Conservation (phyloP, 2,329 filamentous ascomycete species). For the Colletotrichum sp. region DNA sequence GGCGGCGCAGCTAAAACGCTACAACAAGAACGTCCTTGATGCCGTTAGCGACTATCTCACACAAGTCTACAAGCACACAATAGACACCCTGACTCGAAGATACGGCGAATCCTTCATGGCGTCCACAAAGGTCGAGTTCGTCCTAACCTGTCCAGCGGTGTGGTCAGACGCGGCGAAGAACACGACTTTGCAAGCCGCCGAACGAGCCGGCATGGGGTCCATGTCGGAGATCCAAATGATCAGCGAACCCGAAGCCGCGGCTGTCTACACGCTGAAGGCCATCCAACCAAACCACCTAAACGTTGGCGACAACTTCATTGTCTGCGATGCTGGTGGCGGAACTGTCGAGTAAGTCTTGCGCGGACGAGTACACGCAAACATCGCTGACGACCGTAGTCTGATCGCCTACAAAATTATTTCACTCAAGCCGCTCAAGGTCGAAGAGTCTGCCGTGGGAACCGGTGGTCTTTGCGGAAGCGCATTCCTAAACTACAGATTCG, state of each 20-base stretch:
- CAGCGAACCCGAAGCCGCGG: conserved; percentile 80
- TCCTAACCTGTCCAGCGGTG: conserved; percentile 82
- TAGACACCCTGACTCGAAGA: conserved; percentile 75
- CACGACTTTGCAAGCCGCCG: conserved; percentile 78
- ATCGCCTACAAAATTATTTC: conserved; percentile 85
- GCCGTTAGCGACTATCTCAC: conserved; percentile 82
- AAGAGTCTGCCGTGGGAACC: conserved; percentile 81
- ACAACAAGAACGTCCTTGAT: conserved; percentile 78
- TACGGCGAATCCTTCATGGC: conserved; percentile 83
- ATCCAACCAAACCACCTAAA: conserved; percentile 78
- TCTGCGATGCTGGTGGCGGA: conserved; percentile 68
- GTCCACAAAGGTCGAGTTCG: conserved; percentile 77
- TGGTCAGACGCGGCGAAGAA: conserved; percentile 90
- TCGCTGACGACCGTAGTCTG: conserved; percentile 48
- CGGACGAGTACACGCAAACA: neutral
- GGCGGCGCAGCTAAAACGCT: conserved; percentile 75
- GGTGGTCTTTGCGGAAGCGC: conserved; percentile 80
- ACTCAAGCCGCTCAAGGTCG: conserved; percentile 72
- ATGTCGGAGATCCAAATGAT: conserved; percentile 78
- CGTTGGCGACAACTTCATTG: conserved; percentile 70
- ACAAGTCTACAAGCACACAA: conserved; percentile 78
- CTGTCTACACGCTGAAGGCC: conserved; percentile 80
- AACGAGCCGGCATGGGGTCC: conserved; percentile 78
- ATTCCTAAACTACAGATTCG: conserved; percentile 81
- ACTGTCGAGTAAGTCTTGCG: conserved; percentile 65